A percentile compares a stretch with the other conserved stretches of the same genome.
Evolutionary conservation across 129 eudicot genomes (phyloP).

Genomic region (Glebionis coronaria): DNA sequence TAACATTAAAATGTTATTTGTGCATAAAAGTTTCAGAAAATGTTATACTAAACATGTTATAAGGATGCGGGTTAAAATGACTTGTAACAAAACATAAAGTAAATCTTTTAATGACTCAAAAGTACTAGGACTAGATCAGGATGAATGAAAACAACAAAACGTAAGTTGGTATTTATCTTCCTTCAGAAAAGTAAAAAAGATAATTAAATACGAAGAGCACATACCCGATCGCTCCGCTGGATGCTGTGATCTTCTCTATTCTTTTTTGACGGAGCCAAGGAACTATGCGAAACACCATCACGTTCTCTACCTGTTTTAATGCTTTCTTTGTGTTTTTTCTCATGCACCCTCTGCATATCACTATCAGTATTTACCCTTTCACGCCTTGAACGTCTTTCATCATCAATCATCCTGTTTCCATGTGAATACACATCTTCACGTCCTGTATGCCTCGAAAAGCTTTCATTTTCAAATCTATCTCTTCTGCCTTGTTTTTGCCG

Average conservation of each 20-base stretch:
- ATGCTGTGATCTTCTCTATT: conserved; percentile 58
- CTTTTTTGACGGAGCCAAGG: conserved; percentile 45
- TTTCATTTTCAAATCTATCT: conserved; percentile 59
- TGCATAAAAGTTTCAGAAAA: conserved; percentile 6
- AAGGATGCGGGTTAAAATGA: too few species aligned
- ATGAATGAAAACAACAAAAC: conserved; percentile 20
- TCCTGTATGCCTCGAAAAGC: conserved; percentile 48
- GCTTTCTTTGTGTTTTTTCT: conserved; percentile 61
- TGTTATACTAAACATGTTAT: not conserved
- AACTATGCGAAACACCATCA: conserved; percentile 30
- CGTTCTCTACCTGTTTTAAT: conserved; percentile 57
- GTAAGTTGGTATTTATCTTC: conserved; percentile 1
- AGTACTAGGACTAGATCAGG: not conserved
- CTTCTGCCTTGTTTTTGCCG: conserved; percentile 50
- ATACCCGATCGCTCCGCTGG: conserved; percentile 72
- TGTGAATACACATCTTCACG: conserved; percentile 61
- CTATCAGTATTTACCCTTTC: conserved; percentile 51
- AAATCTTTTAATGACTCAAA: too few species aligned
- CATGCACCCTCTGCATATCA: conserved; percentile 48
- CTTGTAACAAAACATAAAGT: too few species aligned
- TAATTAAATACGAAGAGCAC: conserved; percentile 32
- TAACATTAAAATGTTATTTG: too few species aligned
- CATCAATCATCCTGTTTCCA: conserved; percentile 44
- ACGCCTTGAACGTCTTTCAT: conserved; percentile 63
- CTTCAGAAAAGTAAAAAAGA: not conserved